Percentiles rank a stretch among this genome's conserved stretches.
These are phyloP conservation scores for Allomyces javanicus DNA, from an alignment of 192 early-diverging fungal genomes.

Conservation along the genomic window DNA sequence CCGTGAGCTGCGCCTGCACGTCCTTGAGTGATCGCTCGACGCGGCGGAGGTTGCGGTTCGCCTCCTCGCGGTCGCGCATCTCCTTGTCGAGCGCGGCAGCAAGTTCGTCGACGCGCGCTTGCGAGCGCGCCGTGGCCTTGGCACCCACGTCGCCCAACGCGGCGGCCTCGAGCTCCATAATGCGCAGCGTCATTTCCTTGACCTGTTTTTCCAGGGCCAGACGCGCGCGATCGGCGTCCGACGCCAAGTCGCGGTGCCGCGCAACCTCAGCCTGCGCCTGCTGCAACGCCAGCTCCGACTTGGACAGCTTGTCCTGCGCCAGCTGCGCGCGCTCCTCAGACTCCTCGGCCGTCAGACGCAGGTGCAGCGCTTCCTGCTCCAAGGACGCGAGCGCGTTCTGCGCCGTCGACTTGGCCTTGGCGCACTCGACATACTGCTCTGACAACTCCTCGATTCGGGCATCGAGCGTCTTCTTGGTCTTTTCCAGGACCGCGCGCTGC, in stretches of 20 bases:
- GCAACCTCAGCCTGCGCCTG: conserved; percentile 49
- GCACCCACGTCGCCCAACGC: conserved; percentile 32
- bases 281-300: conserved; percentile 40
- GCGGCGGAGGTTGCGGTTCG: conserved; percentile 20
- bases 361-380: conserved; percentile 50
- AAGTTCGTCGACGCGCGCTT: conserved; percentile 41
- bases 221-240: conserved; percentile 39
- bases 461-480: conserved; percentile 51
- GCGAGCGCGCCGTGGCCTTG: conserved; percentile 29
- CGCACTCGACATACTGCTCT: conserved; percentile 43
- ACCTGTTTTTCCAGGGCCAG: conserved; percentile 58
- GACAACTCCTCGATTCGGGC: conserved; percentile 49
- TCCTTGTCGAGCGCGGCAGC: conserved; percentile 16
- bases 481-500: conserved; percentile 39
- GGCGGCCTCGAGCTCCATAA: conserved; percentile 56
- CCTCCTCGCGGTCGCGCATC: conserved; percentile 14
- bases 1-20: conserved; percentile 65
- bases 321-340: conserved; percentile 39
- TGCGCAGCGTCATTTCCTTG: conserved; percentile 53
- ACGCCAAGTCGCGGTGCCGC: conserved; percentile 36
- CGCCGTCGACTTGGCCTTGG: conserved; percentile 45
- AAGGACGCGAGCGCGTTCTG: conserved; percentile 44
- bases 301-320: conserved; percentile 43
- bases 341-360: conserved; percentile 54
- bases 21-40: conserved; percentile 61